Evolutionary conservation across 345 rosid genomes (phyloP).

Genomic region (Populus euphratica): DNA sequence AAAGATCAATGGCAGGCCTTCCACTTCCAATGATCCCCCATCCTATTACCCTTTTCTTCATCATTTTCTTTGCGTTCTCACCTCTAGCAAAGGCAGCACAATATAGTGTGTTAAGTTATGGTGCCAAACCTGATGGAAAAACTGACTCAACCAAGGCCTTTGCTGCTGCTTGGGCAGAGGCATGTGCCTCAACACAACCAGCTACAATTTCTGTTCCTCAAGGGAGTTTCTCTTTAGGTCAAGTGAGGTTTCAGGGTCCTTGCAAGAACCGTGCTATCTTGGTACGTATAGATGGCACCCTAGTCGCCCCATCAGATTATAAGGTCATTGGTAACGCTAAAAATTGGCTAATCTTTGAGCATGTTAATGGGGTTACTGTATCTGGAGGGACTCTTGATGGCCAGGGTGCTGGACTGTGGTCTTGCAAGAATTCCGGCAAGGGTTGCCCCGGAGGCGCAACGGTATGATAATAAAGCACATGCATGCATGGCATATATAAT

Average conservation of each 20-base stretch:
- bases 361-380: conserved; percentile 43
- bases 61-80: neutral
- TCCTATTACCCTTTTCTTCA: neutral
- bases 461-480: conserved; percentile 25
- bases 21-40: neutral
- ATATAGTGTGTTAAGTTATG: conserved; percentile 17
- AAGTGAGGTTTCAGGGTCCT: conserved; percentile 49
- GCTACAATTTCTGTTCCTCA: conserved; percentile 51
- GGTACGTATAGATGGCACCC: conserved; percentile 42
- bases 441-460: conserved; percentile 60
- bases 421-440: conserved; percentile 49
- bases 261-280: conserved; percentile 44
- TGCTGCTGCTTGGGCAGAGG: conserved; percentile 44
- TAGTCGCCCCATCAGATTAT: conserved; percentile 53
- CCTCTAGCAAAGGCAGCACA: conserved; percentile 1
- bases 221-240: conserved; percentile 41
- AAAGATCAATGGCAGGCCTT: neutral
- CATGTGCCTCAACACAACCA: conserved; percentile 49
- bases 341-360: conserved; percentile 49
- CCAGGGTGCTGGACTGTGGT: conserved; percentile 50
- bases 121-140: conserved; percentile 52
- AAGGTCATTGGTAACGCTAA: conserved; percentile 40
- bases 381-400: conserved; percentile 54
- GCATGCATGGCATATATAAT: no score
- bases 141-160: conserved; percentile 61